Conservation (phyloP, 306 rosid genomes). For the Albizia julibrissin region DNA sequence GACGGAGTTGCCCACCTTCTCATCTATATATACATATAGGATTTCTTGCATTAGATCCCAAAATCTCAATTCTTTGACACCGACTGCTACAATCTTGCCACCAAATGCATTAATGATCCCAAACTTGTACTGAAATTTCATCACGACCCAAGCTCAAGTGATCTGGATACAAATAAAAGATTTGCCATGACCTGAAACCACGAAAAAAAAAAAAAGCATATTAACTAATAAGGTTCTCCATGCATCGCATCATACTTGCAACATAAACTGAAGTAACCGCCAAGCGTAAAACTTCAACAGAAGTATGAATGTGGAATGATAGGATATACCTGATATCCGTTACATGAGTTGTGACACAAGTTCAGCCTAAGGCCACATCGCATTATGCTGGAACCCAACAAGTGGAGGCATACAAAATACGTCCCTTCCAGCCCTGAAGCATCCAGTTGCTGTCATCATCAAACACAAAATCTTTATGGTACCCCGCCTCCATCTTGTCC, state of each 20-base stretch:
- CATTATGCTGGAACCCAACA: constrained; percentile 70
- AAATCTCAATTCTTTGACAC: not conserved
- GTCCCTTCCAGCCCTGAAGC: constrained; percentile 93
- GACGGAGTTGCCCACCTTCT: not conserved
- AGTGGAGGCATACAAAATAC: constrained; percentile 61
- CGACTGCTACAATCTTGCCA: constrained; percentile 1
- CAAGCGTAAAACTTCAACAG: constrained; percentile 2
- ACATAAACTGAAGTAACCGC: constrained; percentile 20
- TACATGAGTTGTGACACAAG: constrained; percentile 15
- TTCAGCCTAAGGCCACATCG: constrained; percentile 7
- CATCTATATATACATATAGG: not conserved
- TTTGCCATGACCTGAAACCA: constrained; percentile 32
- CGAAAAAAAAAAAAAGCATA: not conserved
- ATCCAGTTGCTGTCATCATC: constrained; percentile 72
- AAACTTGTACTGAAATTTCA: not conserved
- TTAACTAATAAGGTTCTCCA: constrained; percentile 20
- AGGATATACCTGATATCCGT: constrained; percentile 24
- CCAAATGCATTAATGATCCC: not conserved
- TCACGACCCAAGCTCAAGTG: constrained; percentile 6
- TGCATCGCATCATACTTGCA: constrained; percentile 14
- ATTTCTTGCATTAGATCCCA: not conserved
- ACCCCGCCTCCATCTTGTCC: constrained; percentile 50
- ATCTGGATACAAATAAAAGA: not conserved
- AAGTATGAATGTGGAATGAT: not conserved
- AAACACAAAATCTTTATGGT: constrained; percentile 66